Evolutionary conservation across 768 basidiomycete genomes (phyloP), one percentile per base, ranked within the genome.

Genomic region (Wakefieldia striispora): DNA sequence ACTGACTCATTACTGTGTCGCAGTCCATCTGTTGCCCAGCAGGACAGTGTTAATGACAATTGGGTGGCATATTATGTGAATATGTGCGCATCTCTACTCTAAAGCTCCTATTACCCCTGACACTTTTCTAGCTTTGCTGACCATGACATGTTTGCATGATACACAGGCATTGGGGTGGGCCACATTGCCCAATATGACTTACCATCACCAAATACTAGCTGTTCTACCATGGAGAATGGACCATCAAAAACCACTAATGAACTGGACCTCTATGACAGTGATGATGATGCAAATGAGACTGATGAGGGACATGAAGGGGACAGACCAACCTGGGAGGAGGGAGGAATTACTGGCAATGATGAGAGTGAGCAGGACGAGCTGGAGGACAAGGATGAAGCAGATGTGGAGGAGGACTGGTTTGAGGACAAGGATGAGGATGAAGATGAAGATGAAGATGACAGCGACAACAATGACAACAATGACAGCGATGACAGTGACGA

Each of bases 131-230:
- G 56, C 6, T 58, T 53, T 2, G 37, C 43, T 2, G 34, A 56
- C 12, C n/a, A 33, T 12, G 54, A 57, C 16, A 51, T 57, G 49
- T 55, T 50, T 44, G 23, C 16, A 0, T 17, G 4, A 10, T 56
- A 43, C 12, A 27, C 45, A 21, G 44, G 44, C 3, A 47, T 55
- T n/a, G 45, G 49, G 0, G 9, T 56, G 4, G 45, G 54, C 8
- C 45, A 55, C n/a, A 19, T 47, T 4, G 20, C 17, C 8, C 10
- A 26, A 14, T 45, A 21, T 20, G 7, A 24, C 7, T 6, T 17
- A 29, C 14, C 16, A 16, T 17, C 12, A n/a, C 24, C 9, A 2
- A 41, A 24, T 7, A 24, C 24, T 24, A 24, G 24, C 24, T 7
- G 24, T 24, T 24, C 24, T 7, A 24, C 24, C 24, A 24, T 24